Percentiles rank a stretch among this genome's conserved stretches.
phyloP scores from a whole-genome alignment of 2,329 filamentous ascomycete species.

The Hypoxylon sp. region DNA sequence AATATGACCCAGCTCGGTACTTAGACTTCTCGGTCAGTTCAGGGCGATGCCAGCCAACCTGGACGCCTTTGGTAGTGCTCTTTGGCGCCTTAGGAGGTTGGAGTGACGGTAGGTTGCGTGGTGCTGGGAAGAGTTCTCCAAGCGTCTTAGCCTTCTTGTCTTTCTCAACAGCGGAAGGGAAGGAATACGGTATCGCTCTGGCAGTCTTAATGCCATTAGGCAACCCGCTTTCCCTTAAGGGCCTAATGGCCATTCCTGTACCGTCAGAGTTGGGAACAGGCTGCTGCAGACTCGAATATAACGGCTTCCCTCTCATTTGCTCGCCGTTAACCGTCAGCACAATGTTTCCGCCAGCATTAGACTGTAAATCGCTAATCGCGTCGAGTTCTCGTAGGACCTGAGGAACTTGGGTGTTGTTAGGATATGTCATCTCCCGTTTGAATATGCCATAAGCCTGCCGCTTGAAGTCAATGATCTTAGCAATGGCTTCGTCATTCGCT shows the following conservation, averaged over 20 bases:
- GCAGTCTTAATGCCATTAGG: constrained; percentile 82
- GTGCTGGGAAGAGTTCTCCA: constrained; percentile 81
- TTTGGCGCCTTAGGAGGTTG: constrained; percentile 81
- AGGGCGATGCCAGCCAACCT: constrained; percentile 68
- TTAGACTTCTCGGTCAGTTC: constrained; percentile 69
- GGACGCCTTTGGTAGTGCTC: constrained; percentile 74
- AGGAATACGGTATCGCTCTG: constrained; percentile 69
- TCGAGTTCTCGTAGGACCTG: constrained; percentile 57
- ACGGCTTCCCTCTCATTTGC: constrained; percentile 79
- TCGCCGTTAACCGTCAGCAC: constrained; percentile 85
- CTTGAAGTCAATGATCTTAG: constrained; percentile 70
- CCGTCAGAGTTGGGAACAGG: constrained; percentile 54
- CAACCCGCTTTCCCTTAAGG: constrained; percentile 75
- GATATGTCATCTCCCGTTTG: constrained; percentile 71
- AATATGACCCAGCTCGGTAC: constrained; percentile 73
- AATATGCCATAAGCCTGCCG: constrained; percentile 74
- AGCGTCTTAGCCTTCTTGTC: constrained; percentile 72
- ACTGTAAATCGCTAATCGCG: constrained; percentile 58
- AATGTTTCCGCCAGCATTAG: constrained; percentile 64
- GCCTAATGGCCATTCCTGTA: constrained; percentile 53
- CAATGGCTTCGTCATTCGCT: constrained; percentile 57
- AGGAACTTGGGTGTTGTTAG: constrained; percentile 57
- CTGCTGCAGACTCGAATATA: constrained; percentile 88
- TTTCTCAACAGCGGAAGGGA: constrained; percentile 62
- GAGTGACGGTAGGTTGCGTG: constrained; percentile 74